These are phyloP conservation scores for Fusarium sp. DNA, from an alignment of 2,329 filamentous ascomycete species.

Conservation along the genomic window DNA sequence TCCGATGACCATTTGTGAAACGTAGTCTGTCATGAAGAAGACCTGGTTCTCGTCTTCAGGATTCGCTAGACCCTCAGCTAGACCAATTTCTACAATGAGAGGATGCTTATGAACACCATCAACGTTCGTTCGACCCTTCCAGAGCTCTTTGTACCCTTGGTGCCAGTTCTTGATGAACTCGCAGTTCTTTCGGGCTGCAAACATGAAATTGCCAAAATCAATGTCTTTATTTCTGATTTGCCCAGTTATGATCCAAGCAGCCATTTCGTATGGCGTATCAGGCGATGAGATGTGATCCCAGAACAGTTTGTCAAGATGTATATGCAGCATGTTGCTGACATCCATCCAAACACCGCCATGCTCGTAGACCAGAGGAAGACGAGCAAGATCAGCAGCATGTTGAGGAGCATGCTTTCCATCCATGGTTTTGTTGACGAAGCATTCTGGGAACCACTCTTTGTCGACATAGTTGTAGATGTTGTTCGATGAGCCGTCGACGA, in stretches of 20 bases:
- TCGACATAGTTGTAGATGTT: conserved; percentile 53
- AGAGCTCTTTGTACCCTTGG: conserved; percentile 52
- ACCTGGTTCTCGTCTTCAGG: conserved; percentile 34
- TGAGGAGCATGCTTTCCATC: conserved; percentile 55
- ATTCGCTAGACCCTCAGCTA: conserved; percentile 47
- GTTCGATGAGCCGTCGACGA: conserved; percentile 52
- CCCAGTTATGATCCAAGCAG: conserved; percentile 51
- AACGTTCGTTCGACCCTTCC: conserved; percentile 51
- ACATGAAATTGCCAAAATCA: conserved; percentile 57
- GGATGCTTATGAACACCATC: conserved; percentile 50
- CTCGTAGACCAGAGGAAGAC: conserved; percentile 55
- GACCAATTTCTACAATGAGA: conserved; percentile 49
- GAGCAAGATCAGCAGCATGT: conserved; percentile 62
- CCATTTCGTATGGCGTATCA: conserved; percentile 51
- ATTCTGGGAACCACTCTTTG: conserved; percentile 46
- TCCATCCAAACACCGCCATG: conserved; percentile 61
- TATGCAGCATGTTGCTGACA: conserved; percentile 57
- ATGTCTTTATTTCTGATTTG: conserved; percentile 51
- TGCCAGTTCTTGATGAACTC: conserved; percentile 60
- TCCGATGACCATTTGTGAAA: conserved; percentile 53
- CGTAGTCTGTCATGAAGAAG: conserved; percentile 52
- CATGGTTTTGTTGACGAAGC: conserved; percentile 51
- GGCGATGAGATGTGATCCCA: conserved; percentile 57
- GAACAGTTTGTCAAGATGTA: conserved; percentile 57
- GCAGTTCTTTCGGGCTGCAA: conserved; percentile 57